A percentile compares a stretch with the other conserved stretches of the same genome.
Evolutionary conservation across 495 filamentous ascomycete species (phyloP).

Genomic region (Immersiella caudata): DNA sequence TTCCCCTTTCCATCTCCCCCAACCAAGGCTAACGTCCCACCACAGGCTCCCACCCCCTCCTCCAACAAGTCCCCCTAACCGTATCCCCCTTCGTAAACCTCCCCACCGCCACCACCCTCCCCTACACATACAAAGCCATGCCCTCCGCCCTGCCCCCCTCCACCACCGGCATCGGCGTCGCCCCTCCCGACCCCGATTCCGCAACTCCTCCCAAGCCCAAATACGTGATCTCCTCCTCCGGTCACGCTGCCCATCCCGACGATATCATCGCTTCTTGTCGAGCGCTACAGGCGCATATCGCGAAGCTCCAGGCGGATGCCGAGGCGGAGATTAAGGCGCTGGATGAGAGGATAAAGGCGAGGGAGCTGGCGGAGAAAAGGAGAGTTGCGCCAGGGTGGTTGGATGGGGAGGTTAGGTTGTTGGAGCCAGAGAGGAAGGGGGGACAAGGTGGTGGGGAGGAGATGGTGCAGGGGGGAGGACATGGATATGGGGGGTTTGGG

Average conservation of each 20-base stretch:
- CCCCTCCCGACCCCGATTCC: constrained; percentile 37
- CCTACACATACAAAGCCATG: constrained; percentile 91
- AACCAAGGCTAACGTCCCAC: constrained; percentile 15
- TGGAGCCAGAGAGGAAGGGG: constrained; percentile 68
- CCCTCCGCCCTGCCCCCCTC: constrained; percentile 83
- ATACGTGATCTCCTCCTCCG: constrained; percentile 74
- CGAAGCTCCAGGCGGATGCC: constrained; percentile 64
- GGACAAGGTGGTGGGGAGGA: neutral
- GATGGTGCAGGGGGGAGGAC: constrained; percentile 3
- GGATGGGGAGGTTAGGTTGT: constrained; percentile 80
- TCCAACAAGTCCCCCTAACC: constrained; percentile 88
- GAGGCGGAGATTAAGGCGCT: constrained; percentile 66
- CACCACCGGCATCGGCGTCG: constrained; percentile 53
- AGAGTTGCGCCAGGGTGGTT: constrained; percentile 92
- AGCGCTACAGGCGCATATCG: constrained; percentile 73
- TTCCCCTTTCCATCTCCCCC: neutral
- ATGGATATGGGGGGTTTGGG: neutral
- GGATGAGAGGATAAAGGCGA: constrained; percentile 68
- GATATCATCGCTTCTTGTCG: constrained; percentile 80
- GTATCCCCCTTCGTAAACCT: constrained; percentile 94
- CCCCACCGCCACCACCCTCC: constrained; percentile 85
- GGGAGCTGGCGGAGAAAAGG: constrained; percentile 90
- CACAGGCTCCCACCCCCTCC: constrained; percentile 78
- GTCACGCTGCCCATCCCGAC: constrained; percentile 77
- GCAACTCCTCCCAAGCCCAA: constrained; percentile 49